Base-by-base conservation (phyloP, 2,329 filamentous ascomycete genomes). In the Amauroascus niger region DNA sequence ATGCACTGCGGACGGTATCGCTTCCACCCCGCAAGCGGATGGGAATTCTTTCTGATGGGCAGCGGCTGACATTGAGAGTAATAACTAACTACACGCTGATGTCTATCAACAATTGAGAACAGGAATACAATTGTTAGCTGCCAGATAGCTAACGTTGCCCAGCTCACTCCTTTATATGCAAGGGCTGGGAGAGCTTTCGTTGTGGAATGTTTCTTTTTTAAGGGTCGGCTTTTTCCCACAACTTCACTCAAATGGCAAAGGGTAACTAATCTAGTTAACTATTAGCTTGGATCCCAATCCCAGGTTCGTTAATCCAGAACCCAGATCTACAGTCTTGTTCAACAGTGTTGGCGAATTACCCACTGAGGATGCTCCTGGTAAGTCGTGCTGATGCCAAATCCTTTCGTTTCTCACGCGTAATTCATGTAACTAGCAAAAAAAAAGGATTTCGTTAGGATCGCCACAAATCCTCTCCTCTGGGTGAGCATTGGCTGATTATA, bases 221-320 rank as follows among this genome's bases (percentile, higher is more conserved):
- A 30, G 26, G 26, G 4, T 30, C 8, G 14, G 3, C 6, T 35
- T 35, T 4, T 14, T n/a, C 1, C 14, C 41, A 11, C 14, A n/a
- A n/a, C n/a, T n/a, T n/a, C n/a, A n/a, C n/a, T n/a, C n/a, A n/a
- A n/a, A n/a, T 45, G 2, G 13, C 11, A 13, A 11, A 45, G 16
- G 13, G 22, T 6, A 43, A n/a, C n/a, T n/a, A n/a, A 26, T 24
- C 9, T 20, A 32, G 37, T 14, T 28, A 5, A 39, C 3, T 49
- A 51, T 26, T 44, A 33, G 49, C 49, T 51, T 43, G 39, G 30
- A 44, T 22, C 16, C 28, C n/a, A 51, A 43, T 51, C 35, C 24
- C 22, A 49, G 3, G n/a, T 30, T n/a, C 28, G 11, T 44, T 18
- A 24, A 18, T 7, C 24, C n/a, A 3, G 49, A 51, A 44, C 49